Evolutionary conservation across 1,139 yeast species (phyloP).

Genomic region (Geotrichum candidum): DNA sequence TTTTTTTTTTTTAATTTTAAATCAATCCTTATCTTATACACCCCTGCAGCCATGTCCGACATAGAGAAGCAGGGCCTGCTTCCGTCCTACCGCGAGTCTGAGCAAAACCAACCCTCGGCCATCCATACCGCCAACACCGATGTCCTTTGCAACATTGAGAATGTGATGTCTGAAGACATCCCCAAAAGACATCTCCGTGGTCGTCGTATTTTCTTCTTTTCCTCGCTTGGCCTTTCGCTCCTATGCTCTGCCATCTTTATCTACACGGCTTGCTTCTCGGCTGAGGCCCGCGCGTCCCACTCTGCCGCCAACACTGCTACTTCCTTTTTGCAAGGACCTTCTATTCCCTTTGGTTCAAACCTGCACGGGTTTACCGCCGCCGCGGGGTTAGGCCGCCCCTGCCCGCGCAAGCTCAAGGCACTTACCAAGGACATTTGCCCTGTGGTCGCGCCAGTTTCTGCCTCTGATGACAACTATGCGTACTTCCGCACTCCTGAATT

Average conservation of each 20-base stretch:
- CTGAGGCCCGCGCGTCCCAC: not conserved
- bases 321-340: not conserved
- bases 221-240: too few species aligned
- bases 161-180: not conserved
- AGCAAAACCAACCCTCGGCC: not conserved
- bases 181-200: not conserved
- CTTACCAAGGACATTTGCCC: not conserved
- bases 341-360: not conserved
- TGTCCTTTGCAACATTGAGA: not conserved
- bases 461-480: not conserved
- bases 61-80: not conserved
- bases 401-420: not conserved
- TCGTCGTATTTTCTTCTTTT: not conserved
- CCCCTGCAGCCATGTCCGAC: not conserved
- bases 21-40: not conserved
- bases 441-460: not conserved
- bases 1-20: too few species aligned
- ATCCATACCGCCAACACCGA: not conserved
- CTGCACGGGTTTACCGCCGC: not conserved
- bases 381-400: not conserved
- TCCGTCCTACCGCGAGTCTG: not conserved
- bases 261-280: too few species aligned
- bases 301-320: not conserved
- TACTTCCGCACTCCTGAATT: constrained; percentile 7
- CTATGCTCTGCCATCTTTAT: too few species aligned